phyloP scores from a whole-genome alignment of 2,329 filamentous ascomycete genomes.

The Xylaria sp. region DNA sequence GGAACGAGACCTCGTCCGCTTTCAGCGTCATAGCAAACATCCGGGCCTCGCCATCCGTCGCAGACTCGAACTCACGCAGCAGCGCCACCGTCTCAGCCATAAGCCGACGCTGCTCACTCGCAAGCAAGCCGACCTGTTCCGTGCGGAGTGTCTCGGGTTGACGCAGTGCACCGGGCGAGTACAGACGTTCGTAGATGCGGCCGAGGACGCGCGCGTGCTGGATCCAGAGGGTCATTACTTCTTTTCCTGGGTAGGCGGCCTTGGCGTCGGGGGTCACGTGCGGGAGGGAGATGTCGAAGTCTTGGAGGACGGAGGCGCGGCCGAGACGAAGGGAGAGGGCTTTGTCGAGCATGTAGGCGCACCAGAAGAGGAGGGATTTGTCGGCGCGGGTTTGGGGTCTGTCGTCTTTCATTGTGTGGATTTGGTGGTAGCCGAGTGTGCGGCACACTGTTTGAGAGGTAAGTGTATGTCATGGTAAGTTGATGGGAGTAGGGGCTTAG shows the following conservation, averaged over 20 bases:
- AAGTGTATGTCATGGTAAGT: not conserved
- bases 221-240: slow-evolving; percentile 45
- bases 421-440: slow-evolving; percentile 31
- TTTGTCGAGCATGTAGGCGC: slow-evolving; percentile 51
- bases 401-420: slow-evolving; percentile 27
- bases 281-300: slow-evolving; percentile 50
- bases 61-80: slow-evolving; percentile 22
- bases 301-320: slow-evolving; percentile 47
- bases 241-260: slow-evolving; percentile 29
- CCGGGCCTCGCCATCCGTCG: slow-evolving; percentile 22
- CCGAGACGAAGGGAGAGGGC: slow-evolving; percentile 51
- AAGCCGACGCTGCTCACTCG: slow-evolving; percentile 32
- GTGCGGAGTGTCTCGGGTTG: slow-evolving; percentile 33
- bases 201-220: slow-evolving; percentile 50
- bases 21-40: slow-evolving; percentile 35
- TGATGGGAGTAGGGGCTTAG: not conserved
- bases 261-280: slow-evolving; percentile 32
- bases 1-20: slow-evolving; percentile 39
- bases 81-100: slow-evolving; percentile 27
- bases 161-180: slow-evolving; percentile 39
- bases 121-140: slow-evolving; percentile 32
- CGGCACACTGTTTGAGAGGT: slow-evolving; percentile 26
- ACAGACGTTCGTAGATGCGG: slow-evolving; percentile 51
- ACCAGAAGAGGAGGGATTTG: slow-evolving; percentile 50
- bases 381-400: slow-evolving; percentile 26